These are phyloP conservation scores for Nyssa sinensis DNA, from an alignment of 148 eudicot species.

Conservation along the genomic window DNA sequence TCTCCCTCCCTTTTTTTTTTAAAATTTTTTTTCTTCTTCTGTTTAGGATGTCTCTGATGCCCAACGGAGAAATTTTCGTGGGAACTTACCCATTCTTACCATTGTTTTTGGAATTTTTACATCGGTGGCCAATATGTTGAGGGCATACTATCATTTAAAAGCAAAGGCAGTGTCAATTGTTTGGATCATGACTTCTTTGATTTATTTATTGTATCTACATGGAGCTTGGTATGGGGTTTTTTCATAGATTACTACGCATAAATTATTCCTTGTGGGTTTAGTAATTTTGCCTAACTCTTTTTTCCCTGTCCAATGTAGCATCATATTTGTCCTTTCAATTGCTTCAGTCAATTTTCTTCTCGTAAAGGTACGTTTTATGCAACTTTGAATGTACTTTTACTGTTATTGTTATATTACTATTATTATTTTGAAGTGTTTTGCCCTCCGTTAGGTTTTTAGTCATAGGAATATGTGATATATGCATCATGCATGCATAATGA, in stretches of 20 bases:
- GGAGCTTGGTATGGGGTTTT: conserved; percentile 72
- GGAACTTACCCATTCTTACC: conserved; percentile 71
- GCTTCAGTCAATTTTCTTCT: conserved; percentile 76
- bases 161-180: conserved; percentile 79
- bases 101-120: conserved; percentile 72
- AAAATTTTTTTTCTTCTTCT: neutral
- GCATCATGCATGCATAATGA: neutral
- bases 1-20: no score
- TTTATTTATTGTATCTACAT: conserved; percentile 72
- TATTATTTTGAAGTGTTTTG: conserved; percentile 10
- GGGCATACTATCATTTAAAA: conserved; percentile 45
- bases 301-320: conserved; percentile 42
- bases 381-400: neutral
- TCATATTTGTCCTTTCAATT: conserved; percentile 58
- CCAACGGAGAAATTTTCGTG: conserved; percentile 91
- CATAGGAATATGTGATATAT: neutral
- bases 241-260: neutral
- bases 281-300: conserved; percentile 6
- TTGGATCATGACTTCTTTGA: conserved; percentile 71
- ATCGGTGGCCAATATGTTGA: conserved; percentile 48
- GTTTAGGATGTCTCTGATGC: conserved; percentile 84
- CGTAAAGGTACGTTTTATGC: conserved; percentile 58
- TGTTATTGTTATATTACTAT: neutral
- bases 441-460: conserved; percentile 10
- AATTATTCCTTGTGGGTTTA: conserved; percentile 16